Evolutionary conservation across 1,284 basidiomycete species (phyloP).

Genomic region (Gyrodon tennesseensis): DNA sequence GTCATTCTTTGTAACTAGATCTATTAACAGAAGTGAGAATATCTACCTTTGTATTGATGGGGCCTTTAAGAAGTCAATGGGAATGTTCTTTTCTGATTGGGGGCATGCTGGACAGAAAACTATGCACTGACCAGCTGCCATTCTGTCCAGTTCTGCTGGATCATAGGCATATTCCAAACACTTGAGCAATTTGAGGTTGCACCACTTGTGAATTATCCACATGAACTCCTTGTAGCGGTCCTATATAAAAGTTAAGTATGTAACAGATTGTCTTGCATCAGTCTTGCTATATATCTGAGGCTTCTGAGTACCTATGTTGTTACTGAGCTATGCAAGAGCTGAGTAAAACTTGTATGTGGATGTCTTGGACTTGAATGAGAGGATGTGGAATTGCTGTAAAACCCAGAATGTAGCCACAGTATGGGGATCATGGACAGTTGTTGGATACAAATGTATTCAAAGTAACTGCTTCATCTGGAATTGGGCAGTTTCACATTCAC

Average conservation of each 20-base stretch:
- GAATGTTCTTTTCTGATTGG: slow-evolving; percentile 34
- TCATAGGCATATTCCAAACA: not conserved
- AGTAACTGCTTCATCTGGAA: slow-evolving; percentile 8
- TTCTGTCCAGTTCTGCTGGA: not conserved
- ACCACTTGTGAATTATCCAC: slow-evolving; percentile 8
- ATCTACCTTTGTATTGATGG: not conserved
- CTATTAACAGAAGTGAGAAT: too few relatives aligned
- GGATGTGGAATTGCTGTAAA: slow-evolving; percentile 29
- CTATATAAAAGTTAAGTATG: not conserved
- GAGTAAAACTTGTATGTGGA: slow-evolving; percentile 30
- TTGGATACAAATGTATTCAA: not conserved
- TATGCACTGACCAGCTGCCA: slow-evolving; percentile 13
- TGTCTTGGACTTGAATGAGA: slow-evolving; percentile 30
- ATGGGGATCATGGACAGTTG: slow-evolving; percentile 18
- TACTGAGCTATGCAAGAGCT: slow-evolving; percentile 16
- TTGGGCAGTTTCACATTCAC: slow-evolving; percentile 9
- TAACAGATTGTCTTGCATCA: too few relatives aligned
- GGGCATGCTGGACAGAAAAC: slow-evolving; percentile 43
- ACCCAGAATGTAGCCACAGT: slow-evolving; percentile 31
- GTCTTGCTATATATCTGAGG: not conserved
- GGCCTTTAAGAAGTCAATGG: not conserved
- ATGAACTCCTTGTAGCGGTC: slow-evolving; percentile 9
- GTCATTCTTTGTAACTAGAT: too few relatives aligned
- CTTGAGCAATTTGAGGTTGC: slow-evolving; percentile 30
- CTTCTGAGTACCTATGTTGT: not conserved